phyloP scores from a whole-genome alignment of 768 basidiomycete species.

The Lenzites betulinus region DNA sequence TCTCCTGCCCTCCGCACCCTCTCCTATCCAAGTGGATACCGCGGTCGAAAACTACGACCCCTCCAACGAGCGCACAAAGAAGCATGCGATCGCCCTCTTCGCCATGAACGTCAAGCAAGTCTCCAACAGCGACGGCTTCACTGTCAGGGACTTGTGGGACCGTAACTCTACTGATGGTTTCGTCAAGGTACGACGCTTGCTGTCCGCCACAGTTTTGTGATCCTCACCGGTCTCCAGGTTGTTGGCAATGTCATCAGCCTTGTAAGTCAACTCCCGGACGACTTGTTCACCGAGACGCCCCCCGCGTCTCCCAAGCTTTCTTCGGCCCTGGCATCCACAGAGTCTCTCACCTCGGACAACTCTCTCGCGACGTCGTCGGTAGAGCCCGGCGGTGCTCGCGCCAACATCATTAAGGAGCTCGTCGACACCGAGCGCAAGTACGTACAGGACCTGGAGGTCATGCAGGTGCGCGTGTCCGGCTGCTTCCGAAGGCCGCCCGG shows the following conservation, averaged over 20 bases:
- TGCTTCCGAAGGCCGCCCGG: conserved; percentile 5
- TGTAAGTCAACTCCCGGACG: conserved; percentile 71
- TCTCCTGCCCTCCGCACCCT: conserved; percentile 60
- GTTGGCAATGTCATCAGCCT: conserved; percentile 87
- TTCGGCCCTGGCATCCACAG: conserved; percentile 59
- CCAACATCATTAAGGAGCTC: conserved; percentile 81
- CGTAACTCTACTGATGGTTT: conserved; percentile 91
- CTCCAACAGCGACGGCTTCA: conserved; percentile 78
- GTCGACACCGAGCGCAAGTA: conserved; percentile 96
- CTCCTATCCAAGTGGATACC: conserved; percentile 57
- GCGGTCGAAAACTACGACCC: conserved; percentile 64
- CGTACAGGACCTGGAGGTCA: conserved; percentile 93
- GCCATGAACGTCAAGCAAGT: conserved; percentile 83
- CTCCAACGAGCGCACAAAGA: conserved; percentile 81
- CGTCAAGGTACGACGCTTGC: conserved; percentile 72
- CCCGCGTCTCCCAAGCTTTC: conserved; percentile 51
- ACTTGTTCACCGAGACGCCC: conserved; percentile 65
- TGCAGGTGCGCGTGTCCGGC: conserved; percentile 67
- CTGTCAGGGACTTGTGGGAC: conserved; percentile 88
- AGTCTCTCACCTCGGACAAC: conserved; percentile 53
- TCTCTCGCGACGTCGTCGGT: conserved; percentile 40
- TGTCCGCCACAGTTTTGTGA: neutral
- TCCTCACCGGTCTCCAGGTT: conserved; percentile 51
- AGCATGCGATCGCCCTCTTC: conserved; percentile 89
- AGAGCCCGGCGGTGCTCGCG: conserved; percentile 61